Conservation (phyloP, 768 basidiomycete genomes). For the Amanita jacksonii region DNA sequence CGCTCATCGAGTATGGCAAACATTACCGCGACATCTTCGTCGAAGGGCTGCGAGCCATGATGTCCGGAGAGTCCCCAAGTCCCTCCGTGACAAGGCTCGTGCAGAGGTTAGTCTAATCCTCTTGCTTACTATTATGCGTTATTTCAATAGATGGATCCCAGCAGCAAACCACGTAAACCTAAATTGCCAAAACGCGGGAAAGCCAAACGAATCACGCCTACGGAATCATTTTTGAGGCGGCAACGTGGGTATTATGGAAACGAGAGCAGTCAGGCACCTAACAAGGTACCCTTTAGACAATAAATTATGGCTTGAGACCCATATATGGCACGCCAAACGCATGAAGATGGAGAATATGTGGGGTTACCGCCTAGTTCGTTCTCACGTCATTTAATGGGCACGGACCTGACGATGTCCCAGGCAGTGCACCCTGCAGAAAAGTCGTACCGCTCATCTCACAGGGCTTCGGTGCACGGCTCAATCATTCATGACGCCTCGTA, state of each 20-base stretch:
- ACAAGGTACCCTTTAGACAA: slow-evolving; percentile 37
- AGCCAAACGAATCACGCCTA: slow-evolving; percentile 43
- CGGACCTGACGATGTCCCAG: slow-evolving; percentile 25
- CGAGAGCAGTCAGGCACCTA: neutral
- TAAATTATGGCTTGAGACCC: slow-evolving; percentile 93
- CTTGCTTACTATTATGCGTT: neutral
- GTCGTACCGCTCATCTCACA: slow-evolving; percentile 82
- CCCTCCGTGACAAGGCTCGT: slow-evolving; percentile 71
- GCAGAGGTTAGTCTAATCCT: slow-evolving; percentile 51
- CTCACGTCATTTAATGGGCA: neutral
- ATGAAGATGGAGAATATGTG: slow-evolving; percentile 92
- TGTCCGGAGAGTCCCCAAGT: slow-evolving; percentile 80
- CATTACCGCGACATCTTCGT: slow-evolving; percentile 83
- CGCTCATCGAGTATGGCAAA: slow-evolving; percentile 85
- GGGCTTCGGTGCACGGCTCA: slow-evolving; percentile 76
- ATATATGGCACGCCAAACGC: slow-evolving; percentile 95
- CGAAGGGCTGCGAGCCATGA: slow-evolving; percentile 93
- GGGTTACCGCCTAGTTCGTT: slow-evolving; percentile 76
- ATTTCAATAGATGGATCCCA: slow-evolving; percentile 35
- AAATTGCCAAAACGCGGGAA: slow-evolving; percentile 59
- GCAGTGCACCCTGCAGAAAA: slow-evolving; percentile 87
- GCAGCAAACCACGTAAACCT: slow-evolving; percentile 28
- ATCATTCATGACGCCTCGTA: slow-evolving; percentile 92
- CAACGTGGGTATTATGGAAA: slow-evolving; percentile 48
- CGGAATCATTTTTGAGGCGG: slow-evolving; percentile 54